These are phyloP conservation scores for Ambrosia trifida DNA, from an alignment of 129 eudicot species.

Conservation along the genomic window DNA sequence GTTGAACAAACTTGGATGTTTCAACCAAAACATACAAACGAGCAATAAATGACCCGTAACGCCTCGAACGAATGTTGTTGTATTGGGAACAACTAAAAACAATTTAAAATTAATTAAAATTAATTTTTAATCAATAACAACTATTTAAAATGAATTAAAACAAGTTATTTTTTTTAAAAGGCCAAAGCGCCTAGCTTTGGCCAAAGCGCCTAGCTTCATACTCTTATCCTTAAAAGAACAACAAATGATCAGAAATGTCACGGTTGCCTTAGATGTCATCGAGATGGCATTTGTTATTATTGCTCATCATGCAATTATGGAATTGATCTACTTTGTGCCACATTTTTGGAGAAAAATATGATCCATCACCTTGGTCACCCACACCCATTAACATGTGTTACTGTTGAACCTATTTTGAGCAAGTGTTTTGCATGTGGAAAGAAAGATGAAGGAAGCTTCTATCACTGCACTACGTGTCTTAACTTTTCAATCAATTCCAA, in stretches of 20 bases:
- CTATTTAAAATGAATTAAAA: too few relatives aligned
- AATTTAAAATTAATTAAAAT: too few relatives aligned
- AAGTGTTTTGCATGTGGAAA: not conserved
- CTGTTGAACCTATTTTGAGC: not conserved
- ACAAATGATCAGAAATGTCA: too few relatives aligned
- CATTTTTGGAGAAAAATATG: not conserved
- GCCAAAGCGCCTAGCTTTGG: too few relatives aligned
- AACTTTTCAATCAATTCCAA: too few relatives aligned
- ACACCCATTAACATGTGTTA: not conserved
- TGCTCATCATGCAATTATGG: not conserved
- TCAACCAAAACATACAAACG: too few relatives aligned
- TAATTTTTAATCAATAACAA: too few relatives aligned
- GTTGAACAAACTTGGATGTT: too few relatives aligned
- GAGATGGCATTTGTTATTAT: not conserved
- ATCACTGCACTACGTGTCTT: slow-evolving; percentile 6
- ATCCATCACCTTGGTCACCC: not conserved
- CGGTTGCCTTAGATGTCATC: not conserved
- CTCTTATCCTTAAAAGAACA: not conserved
- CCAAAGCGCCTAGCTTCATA: too few relatives aligned
- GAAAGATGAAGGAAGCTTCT: not conserved
- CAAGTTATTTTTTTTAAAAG: not conserved
- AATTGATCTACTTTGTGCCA: not conserved
- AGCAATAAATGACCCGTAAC: too few relatives aligned
- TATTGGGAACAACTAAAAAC: too few relatives aligned
- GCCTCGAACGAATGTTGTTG: too few relatives aligned